These are phyloP conservation scores for Phlyctochytrium planicorne DNA, from an alignment of 192 early-diverging fungal genomes.

Conservation along the genomic window DNA sequence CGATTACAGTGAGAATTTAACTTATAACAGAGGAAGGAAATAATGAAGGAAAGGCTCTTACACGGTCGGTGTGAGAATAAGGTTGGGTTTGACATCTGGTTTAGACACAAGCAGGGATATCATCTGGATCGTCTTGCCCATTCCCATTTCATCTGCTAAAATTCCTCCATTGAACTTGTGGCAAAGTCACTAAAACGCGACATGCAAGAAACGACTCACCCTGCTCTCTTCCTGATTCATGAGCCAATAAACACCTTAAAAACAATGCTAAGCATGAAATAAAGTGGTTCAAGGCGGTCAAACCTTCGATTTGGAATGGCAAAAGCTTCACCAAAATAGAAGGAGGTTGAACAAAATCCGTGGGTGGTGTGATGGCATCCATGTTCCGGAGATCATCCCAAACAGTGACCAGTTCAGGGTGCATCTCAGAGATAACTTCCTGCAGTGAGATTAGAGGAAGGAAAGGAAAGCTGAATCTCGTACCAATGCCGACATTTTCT, in stretches of 20 bases:
- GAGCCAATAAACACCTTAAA: slow-evolving; percentile 64
- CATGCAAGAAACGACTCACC: slow-evolving; percentile 32
- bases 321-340: slow-evolving; percentile 72
- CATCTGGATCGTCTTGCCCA: slow-evolving; percentile 87
- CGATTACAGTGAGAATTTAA: no score
- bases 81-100: slow-evolving; percentile 62
- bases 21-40: slow-evolving; percentile 4
- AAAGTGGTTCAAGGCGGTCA: slow-evolving; percentile 39
- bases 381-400: slow-evolving; percentile 54
- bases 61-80: slow-evolving; percentile 86
- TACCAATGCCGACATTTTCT: no score
- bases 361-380: slow-evolving; percentile 30
- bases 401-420: slow-evolving; percentile 61
- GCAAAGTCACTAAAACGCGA: background rate
- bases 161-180: slow-evolving; percentile 5
- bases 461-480: no score
- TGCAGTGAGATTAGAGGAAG: no score
- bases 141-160: slow-evolving; percentile 85
- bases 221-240: slow-evolving; percentile 64
- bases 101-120: slow-evolving; percentile 74
- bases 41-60: background rate
- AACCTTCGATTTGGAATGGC: slow-evolving; percentile 85
- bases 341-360: slow-evolving; percentile 54
- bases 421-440: slow-evolving; percentile 23
- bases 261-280: background rate